Base-by-base conservation (phyloP, 495 filamentous ascomycete genomes). In the Penicillium coffeae region DNA sequence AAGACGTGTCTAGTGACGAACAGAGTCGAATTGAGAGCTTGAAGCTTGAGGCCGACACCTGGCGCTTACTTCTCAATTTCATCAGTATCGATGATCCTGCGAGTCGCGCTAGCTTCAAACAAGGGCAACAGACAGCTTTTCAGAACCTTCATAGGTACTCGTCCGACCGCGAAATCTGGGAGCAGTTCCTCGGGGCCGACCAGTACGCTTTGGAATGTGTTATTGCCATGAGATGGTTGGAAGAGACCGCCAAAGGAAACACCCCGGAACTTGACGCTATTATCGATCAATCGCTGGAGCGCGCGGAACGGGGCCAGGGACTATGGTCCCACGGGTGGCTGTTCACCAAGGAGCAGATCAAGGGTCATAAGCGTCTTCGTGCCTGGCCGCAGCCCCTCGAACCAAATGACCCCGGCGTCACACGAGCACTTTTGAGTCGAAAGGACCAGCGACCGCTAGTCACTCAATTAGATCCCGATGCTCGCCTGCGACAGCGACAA, bases 391-490 rank as follows among this genome's bases (percentile, higher is more conserved):
- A 82, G 42, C 74, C 77, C 22, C 70, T 86, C 42, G 84, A 86
- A 43, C 83, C 79, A 6, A 72, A 77, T 47, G 68, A 74, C 35
- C 69, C 79, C 32, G 75, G 72, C 38, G 73, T 84, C 20, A 71
- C 78, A 32, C 73, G 76, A 45, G 74, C 77, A 25, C 75, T 83
- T 45, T 62, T 79, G 34, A 78, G 71, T 39, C 70, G 77, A 3
- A 80, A 82, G 21, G 72, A 75, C 25, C 81, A 82, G 33, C 77
- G 81, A 62, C 60, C 79, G 4, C 59, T 96, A 3, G 77, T 96
- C 37, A 94, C 89, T n/a, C 88, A 95, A 58, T 74, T 99, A 19
- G 93, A 99, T 52, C 94, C 94, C 4, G 93, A 99, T 76, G 88
- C 91, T 5, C 74, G 84, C 12, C 83, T 81, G 32, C 81, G 93